Conservation (phyloP, 1,139 yeast genomes). For the Blastobotrys raffinosifermentans region DNA sequence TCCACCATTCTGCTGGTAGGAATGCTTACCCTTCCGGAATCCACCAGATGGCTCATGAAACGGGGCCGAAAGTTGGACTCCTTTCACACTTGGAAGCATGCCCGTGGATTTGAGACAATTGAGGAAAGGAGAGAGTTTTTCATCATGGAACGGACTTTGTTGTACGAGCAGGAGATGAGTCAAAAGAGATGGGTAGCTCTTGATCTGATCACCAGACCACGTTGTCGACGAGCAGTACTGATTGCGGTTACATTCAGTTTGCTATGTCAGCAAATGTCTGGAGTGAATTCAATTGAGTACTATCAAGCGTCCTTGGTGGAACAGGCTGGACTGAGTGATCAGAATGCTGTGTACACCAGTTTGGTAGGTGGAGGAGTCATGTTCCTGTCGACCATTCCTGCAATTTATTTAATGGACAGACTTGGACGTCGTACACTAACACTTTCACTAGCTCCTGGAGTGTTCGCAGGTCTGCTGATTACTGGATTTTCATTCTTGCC, state of each 20-base stretch:
- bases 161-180: constrained; percentile 10
- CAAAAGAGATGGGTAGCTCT: constrained; percentile 7
- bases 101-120: constrained; percentile 11
- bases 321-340: constrained; percentile 18
- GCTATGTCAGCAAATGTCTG: constrained; percentile 24
- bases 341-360: constrained; percentile 23
- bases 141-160: constrained; percentile 10
- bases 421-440: constrained; percentile 12
- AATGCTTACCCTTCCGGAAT: constrained; percentile 62
- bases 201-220: constrained; percentile 9
- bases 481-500: constrained; percentile 14
- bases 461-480: constrained; percentile 10
- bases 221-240: constrained; percentile 11
- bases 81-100: constrained; percentile 12
- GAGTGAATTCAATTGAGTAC: constrained; percentile 53
- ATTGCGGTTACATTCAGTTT: constrained; percentile 11
- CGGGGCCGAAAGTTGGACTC: constrained; percentile 12
- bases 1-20: constrained; percentile 54
- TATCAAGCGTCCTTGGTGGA: constrained; percentile 50
- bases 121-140: constrained; percentile 12
- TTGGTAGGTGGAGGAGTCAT: constrained; percentile 13
- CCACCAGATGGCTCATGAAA: constrained; percentile 13
- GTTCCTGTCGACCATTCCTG: constrained; percentile 13
- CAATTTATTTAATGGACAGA: constrained; percentile 12
- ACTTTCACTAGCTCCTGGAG: constrained; percentile 11